Evolutionary conservation across 345 rosid genomes (phyloP).

Genomic region (Camelina hispida): DNA sequence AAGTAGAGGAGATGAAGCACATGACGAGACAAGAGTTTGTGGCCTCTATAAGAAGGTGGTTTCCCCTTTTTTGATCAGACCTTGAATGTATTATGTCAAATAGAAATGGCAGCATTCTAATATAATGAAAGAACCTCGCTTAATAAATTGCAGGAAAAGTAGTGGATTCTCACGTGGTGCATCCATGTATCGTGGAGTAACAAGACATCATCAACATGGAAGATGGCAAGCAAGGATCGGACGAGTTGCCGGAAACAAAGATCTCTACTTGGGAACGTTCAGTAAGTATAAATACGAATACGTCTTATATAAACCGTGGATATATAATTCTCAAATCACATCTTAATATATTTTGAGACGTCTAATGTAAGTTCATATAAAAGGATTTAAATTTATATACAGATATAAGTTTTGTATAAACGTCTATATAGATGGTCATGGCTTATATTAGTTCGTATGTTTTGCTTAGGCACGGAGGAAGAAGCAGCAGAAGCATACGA

Average conservation of each 20-base stretch:
- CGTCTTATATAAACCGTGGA: neutral
- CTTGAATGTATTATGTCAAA: neutral
- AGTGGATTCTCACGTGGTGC: conserved; percentile 99
- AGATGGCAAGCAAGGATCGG: conserved; percentile 99
- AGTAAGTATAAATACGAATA: conserved; percentile 55
- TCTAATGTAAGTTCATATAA: neutral
- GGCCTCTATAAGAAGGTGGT: conserved; percentile 90
- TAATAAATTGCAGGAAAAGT: conserved; percentile 69
- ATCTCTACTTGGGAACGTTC: conserved; percentile 97
- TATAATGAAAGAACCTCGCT: conserved; percentile 1
- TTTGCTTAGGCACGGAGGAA: conserved; percentile 81
- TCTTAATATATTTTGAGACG: neutral
- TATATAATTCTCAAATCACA: neutral
- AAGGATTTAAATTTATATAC: neutral
- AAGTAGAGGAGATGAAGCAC: conserved; percentile 95
- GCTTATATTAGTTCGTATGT: conserved; percentile 7
- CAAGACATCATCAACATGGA: conserved; percentile 99
- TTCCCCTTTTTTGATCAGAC: neutral
- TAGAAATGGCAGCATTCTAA: neutral
- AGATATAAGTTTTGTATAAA: neutral
- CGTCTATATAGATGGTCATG: neutral
- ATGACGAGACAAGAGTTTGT: conserved; percentile 99
- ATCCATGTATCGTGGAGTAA: conserved; percentile 98
- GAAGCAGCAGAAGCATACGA: conserved; percentile 99
- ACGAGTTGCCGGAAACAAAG: conserved; percentile 99